These are phyloP conservation scores for Podospora pseudoanserina DNA, from an alignment of 495 filamentous ascomycete species.

Conservation along the genomic window DNA sequence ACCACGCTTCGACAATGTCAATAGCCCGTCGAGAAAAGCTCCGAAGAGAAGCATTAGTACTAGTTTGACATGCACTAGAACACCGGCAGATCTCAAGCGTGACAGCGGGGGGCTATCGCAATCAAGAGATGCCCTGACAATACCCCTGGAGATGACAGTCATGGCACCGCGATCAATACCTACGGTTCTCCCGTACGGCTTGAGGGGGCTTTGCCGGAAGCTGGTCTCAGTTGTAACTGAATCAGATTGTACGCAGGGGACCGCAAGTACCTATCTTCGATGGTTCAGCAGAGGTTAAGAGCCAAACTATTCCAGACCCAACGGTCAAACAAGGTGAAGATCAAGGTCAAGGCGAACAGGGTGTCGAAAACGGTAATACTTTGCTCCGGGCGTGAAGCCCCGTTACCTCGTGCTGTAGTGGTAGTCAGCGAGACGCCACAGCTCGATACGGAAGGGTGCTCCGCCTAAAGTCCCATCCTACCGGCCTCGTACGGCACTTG, in stretches of 20 bases:
- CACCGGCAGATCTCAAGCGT: conserved; percentile 7
- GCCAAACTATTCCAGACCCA: background rate
- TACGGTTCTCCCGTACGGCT: background rate
- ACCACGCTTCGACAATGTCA: background rate
- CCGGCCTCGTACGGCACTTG: conserved; percentile 29
- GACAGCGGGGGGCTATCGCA: background rate
- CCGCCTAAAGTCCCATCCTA: conserved; percentile 25
- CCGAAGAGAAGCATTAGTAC: background rate
- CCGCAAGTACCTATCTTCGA: background rate
- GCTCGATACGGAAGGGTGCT: conserved; percentile 22
- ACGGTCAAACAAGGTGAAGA: background rate
- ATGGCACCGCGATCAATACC: background rate
- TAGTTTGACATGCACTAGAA: conserved; percentile 1
- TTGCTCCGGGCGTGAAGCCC: conserved; percentile 21
- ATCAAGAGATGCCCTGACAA: conserved; percentile 2
- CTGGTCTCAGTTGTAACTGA: conserved; percentile 7
- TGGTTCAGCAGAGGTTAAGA: background rate
- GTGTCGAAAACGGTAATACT: conserved; percentile 20
- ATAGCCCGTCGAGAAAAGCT: background rate
- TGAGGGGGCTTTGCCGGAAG: background rate
- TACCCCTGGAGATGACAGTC: background rate
- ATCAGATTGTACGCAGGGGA: background rate
- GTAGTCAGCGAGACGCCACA: conserved; percentile 9
- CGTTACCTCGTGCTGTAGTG: conserved; percentile 12
- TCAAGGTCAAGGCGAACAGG: background rate